Evolutionary conservation across 805 yeast species (phyloP).

Genomic region (Kuraishia ogatae): DNA sequence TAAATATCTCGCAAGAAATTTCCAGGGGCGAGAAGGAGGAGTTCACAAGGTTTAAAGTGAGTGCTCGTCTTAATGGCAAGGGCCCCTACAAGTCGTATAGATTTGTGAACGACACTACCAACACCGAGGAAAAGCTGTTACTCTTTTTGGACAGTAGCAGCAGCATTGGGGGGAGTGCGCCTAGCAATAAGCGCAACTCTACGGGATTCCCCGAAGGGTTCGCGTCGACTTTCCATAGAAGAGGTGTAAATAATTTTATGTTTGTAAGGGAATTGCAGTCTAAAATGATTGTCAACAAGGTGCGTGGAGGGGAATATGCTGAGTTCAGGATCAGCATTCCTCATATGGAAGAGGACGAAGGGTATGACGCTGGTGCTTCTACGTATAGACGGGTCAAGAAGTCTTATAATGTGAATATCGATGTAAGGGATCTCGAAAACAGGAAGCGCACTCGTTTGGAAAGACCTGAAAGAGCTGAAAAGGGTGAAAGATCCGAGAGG

Average conservation of each 20-base stretch:
- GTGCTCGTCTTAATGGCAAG: conserved; percentile 15
- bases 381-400: conserved; percentile 21
- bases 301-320: conserved; percentile 25
- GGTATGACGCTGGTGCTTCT: neutral
- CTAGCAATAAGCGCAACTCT: conserved; percentile 11
- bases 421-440: conserved; percentile 32
- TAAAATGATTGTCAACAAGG: conserved; percentile 31
- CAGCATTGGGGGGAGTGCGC: neutral
- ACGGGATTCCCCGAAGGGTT: conserved; percentile 38
- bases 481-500: neutral
- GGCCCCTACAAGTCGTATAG: conserved; percentile 18
- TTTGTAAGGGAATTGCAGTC: conserved; percentile 41
- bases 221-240: conserved; percentile 37
- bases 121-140: conserved; percentile 21
- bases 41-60: conserved; percentile 18
- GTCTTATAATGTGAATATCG: conserved; percentile 32
- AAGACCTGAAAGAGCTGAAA: no score
- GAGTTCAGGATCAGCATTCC: conserved; percentile 36
- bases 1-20: neutral
- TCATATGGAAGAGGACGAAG: conserved; percentile 15
- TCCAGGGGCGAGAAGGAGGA: conserved; percentile 13
- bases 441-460: conserved; percentile 3
- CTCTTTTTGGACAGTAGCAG: conserved; percentile 16
- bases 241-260: conserved; percentile 42
- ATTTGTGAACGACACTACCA: conserved; percentile 19